phyloP scores from a whole-genome alignment of 306 rosid species.

The Quercus aquifolioides region DNA sequence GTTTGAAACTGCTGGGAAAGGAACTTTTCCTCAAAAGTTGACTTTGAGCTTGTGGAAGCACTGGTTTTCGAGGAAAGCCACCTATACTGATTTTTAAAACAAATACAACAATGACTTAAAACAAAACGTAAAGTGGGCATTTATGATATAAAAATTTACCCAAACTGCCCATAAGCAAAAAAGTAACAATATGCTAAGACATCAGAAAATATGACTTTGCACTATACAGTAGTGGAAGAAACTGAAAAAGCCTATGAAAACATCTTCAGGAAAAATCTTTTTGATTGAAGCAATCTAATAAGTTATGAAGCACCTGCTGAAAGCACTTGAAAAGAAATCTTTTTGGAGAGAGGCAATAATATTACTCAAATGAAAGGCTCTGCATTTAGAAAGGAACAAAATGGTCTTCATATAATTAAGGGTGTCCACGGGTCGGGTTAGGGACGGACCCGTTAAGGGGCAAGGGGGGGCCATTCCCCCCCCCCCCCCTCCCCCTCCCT shows the following conservation, averaged over 20 bases:
- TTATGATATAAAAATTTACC: background rate
- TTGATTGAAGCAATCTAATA: background rate
- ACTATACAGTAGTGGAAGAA: too few species aligned
- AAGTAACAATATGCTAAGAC: too few species aligned
- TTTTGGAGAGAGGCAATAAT: too few species aligned
- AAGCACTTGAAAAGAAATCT: too few species aligned
- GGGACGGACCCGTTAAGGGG: too few species aligned
- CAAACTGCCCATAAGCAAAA: background rate
- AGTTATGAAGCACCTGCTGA: background rate
- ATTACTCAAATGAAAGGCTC: too few species aligned
- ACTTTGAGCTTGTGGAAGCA: conserved; percentile 53
- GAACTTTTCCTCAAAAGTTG: conserved; percentile 89
- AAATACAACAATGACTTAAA: background rate
- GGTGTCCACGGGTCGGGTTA: too few species aligned
- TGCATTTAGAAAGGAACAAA: too few species aligned
- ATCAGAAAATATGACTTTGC: too few species aligned
- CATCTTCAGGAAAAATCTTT: background rate
- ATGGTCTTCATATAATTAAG: background rate
- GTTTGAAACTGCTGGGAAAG: conserved; percentile 89
- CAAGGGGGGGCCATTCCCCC: too few species aligned
- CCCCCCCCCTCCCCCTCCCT: too few species aligned
- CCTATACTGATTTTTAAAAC: conserved; percentile 74
- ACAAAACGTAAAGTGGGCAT: background rate
- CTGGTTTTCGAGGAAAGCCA: conserved; percentile 92
- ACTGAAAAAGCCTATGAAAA: background rate